phyloP scores from a whole-genome alignment of 2,329 filamentous ascomycete species.

The Trichoderma sp. region DNA sequence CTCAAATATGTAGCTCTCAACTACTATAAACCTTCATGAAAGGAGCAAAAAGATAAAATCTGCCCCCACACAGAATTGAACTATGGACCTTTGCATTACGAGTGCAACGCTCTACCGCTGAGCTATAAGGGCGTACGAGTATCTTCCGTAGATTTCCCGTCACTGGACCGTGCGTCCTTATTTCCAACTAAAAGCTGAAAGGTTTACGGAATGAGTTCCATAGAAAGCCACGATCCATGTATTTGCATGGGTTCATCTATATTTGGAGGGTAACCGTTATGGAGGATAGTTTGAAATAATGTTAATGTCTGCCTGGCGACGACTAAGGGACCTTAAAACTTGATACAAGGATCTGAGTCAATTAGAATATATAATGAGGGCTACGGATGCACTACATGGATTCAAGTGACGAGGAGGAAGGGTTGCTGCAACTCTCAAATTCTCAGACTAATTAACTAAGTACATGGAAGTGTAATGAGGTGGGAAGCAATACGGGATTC shows the following conservation, averaged over 20 bases:
- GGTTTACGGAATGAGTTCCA: background rate
- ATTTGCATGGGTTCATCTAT: background rate
- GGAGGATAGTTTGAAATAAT: background rate
- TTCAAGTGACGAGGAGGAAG: background rate
- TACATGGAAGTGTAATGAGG: background rate
- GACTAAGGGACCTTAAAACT: background rate
- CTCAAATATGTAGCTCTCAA: background rate
- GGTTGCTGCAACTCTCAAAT: background rate
- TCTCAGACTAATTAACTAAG: background rate
- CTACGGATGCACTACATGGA: background rate
- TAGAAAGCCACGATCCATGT: background rate
- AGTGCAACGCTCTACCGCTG: slow-evolving; percentile 24
- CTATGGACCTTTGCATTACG: slow-evolving; percentile 25
- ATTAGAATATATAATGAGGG: background rate
- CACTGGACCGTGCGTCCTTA: background rate
- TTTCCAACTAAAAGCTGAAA: background rate
- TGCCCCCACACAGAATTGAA: slow-evolving; percentile 24
- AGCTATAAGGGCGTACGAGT: slow-evolving; percentile 20
- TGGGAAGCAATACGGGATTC: background rate
- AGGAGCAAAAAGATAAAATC: background rate
- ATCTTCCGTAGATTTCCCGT: background rate
- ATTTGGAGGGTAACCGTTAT: background rate
- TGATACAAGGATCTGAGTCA: background rate
- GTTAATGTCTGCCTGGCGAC: background rate
- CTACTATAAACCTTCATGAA: background rate